Percentiles rank a stretch among this genome's conserved stretches.
Conservation (phyloP, 2,329 filamentous ascomycete genomes). For the Colletotrichum sojae region DNA sequence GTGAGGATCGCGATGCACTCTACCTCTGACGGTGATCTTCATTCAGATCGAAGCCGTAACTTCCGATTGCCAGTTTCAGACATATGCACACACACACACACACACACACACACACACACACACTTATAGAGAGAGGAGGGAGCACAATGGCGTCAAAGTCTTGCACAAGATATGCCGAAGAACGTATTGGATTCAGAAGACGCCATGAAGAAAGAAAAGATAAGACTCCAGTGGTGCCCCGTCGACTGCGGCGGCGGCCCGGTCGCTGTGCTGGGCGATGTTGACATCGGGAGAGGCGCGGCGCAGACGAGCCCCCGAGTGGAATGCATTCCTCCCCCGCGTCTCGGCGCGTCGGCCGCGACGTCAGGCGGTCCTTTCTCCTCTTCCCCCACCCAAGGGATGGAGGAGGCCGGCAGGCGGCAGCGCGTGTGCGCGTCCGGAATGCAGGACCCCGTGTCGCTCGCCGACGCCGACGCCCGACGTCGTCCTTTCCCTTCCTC, state of each 20-base stretch:
- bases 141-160: neutral
- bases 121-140: too few relatives aligned
- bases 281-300: constrained; percentile 5
- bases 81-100: neutral
- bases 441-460: neutral
- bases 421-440: neutral
- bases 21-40: neutral
- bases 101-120: neutral
- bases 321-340: constrained; percentile 23
- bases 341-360: constrained; percentile 16
- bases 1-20: constrained; percentile 19
- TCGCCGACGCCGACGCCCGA: neutral
- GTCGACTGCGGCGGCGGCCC: neutral
- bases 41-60: constrained; percentile 9
- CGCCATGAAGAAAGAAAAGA: neutral
- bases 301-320: constrained; percentile 18
- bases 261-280: constrained; percentile 1
- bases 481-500: neutral
- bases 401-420: constrained; percentile 12
- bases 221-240: neutral
- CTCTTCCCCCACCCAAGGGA: too few relatives aligned
- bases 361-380: neutral
- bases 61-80: constrained; percentile 19
- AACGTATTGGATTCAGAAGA: constrained; percentile 28
- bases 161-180: constrained; percentile 19